Evolutionary conservation across 2,329 filamentous ascomycete genomes (phyloP).

Genomic region (Xylaria multiplex): DNA sequence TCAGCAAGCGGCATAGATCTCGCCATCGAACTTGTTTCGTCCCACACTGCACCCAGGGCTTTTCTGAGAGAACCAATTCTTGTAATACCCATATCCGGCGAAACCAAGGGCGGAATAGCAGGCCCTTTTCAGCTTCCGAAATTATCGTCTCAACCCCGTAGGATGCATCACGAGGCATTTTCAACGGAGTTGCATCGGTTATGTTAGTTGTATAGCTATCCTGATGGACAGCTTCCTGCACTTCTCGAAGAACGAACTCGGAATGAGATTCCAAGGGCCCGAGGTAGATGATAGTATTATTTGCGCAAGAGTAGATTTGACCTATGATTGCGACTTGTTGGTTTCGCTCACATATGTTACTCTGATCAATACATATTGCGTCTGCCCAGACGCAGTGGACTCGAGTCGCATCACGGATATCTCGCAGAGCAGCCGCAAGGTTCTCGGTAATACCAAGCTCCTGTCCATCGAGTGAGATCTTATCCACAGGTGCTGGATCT

Average conservation of each 20-base stretch:
- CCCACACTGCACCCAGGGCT: conserved; percentile 32
- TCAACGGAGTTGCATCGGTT: too few species aligned
- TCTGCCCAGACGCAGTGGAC: conserved; percentile 12
- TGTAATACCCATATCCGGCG: conserved; percentile 33
- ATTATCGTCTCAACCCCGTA: not conserved
- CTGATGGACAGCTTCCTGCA: not conserved
- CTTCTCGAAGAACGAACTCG: not conserved
- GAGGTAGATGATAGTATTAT: conserved; percentile 28
- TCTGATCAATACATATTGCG: conserved; percentile 32
- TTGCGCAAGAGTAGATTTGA: conserved; percentile 24
- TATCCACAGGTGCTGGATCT: not conserved
- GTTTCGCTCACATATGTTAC: conserved; percentile 24
- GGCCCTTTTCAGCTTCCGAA: not conserved
- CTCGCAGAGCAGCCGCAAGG: conserved; percentile 8
- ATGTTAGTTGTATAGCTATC: too few species aligned
- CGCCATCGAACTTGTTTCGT: conserved; percentile 18
- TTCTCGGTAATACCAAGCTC: conserved; percentile 1
- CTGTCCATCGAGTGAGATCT: not conserved
- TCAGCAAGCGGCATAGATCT: conserved; percentile 3
- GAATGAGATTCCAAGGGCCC: conserved; percentile 2
- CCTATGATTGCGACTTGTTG: conserved; percentile 29
- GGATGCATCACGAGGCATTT: too few species aligned
- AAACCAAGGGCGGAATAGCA: conserved; percentile 30
- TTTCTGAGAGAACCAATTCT: conserved; percentile 26
- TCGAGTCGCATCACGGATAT: conserved; percentile 4